Evolutionary conservation across 2,329 filamentous ascomycete genomes (phyloP), one percentile per base, ranked within the genome.

Genomic region (Leptographium wingfieldii): DNA sequence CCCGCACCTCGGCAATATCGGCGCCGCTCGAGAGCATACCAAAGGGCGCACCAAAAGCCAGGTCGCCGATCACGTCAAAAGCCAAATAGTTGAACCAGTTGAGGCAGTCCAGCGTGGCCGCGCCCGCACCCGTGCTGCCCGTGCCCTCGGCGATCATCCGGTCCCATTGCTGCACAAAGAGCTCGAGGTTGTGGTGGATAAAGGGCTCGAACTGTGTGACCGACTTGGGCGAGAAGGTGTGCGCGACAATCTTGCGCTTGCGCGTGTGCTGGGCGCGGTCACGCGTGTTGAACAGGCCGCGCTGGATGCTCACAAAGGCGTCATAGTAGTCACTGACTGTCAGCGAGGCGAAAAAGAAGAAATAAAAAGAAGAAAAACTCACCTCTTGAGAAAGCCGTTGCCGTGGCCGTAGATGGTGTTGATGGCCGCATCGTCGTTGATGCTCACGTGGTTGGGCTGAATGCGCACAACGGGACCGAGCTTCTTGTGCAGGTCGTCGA

Each of bases 261-360:
- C 91, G 84, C 0, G 86, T 86, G 71, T 96, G 91, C 68, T 96
- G 89, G 0, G 77, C 77, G 56, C 92, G 82, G 73, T 92, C 84
- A 38, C 92, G 80, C 0, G 91, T 95, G 72, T 95, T 96, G 82
- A 96, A 96, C 14, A 96, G 78, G 25, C 90, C 90, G 14, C 89
- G 83, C 57, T 81, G 82, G 68, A 95, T 95, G 14, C 88, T 92
- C 59, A 96, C 90, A 67, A 96, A 96, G 56, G 89, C 88, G 68
- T 95, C 90, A 67, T 96, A 96, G 74, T 92, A 96, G 2, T 92
- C 85, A 51, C 87, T 90, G 14, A n/a, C 2, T 5, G 43, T 46
- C 7, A 43, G 43, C n/a, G 19, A n/a, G 16, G 43, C 5, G 35
- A 38, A 12, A 43, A 22, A 29, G 4, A 27, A 27, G 31, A 7